These are phyloP conservation scores for Spathaspora gorwiae DNA, from an alignment of 805 yeast genomes.

Conservation along the genomic window DNA sequence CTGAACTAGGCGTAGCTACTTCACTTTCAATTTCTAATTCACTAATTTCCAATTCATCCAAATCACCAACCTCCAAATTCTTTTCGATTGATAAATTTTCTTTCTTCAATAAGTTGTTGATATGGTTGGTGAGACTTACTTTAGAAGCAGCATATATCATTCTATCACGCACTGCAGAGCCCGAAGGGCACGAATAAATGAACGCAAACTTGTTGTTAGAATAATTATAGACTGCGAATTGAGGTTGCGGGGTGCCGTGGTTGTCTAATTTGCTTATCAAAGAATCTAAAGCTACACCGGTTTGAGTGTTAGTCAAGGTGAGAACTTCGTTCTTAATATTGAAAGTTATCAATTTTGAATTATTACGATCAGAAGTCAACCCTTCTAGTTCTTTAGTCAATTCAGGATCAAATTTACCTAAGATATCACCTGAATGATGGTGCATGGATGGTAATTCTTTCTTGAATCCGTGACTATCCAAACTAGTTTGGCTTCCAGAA, in stretches of 20 bases:
- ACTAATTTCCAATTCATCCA: slow-evolving; percentile 58
- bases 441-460: slow-evolving; percentile 36
- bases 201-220: slow-evolving; percentile 44
- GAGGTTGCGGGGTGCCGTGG: slow-evolving; percentile 43
- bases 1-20: slow-evolving; percentile 7
- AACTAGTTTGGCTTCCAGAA: slow-evolving; percentile 12
- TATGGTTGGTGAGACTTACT: slow-evolving; percentile 50
- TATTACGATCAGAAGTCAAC: slow-evolving; percentile 12
- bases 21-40: slow-evolving; percentile 30
- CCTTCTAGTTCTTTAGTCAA: slow-evolving; percentile 22
- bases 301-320: slow-evolving; percentile 15
- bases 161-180: slow-evolving; percentile 82
- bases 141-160: slow-evolving; percentile 89
- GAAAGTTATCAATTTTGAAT: slow-evolving; percentile 40
- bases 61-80: slow-evolving; percentile 66
- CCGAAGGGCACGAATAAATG: slow-evolving; percentile 85
- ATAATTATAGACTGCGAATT: slow-evolving; percentile 51
- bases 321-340: slow-evolving; percentile 46
- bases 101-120: slow-evolving; percentile 35
- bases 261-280: slow-evolving; percentile 21
- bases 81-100: slow-evolving; percentile 34
- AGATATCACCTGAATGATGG: slow-evolving; percentile 12
- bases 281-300: slow-evolving; percentile 14
- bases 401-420: slow-evolving; percentile 21
- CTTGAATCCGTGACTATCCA: slow-evolving; percentile 14